phyloP scores from a whole-genome alignment of 2,329 filamentous ascomycete genomes.

The Curvularia sp. region DNA sequence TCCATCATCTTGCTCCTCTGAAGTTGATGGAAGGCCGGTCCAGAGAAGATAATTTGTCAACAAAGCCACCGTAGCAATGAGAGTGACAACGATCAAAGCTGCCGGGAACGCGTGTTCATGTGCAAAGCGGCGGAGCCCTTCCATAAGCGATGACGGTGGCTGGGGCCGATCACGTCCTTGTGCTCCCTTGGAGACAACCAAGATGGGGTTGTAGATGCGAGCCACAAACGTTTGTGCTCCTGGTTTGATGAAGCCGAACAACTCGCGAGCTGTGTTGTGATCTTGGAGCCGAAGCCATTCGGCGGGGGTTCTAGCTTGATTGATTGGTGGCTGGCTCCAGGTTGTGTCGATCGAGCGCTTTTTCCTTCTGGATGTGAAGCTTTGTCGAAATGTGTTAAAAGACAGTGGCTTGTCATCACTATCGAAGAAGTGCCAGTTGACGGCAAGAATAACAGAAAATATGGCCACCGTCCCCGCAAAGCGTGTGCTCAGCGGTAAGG shows the following conservation, averaged over 20 bases:
- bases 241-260: conserved; percentile 78
- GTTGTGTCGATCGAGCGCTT: conserved; percentile 22
- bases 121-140: conserved; percentile 56
- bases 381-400: conserved; percentile 29
- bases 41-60: conserved; percentile 78
- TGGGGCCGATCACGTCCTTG: conserved; percentile 65
- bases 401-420: conserved; percentile 55
- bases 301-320: conserved; percentile 76
- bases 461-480: conserved; percentile 78
- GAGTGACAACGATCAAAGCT: conserved; percentile 66
- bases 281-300: conserved; percentile 81
- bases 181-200: conserved; percentile 74
- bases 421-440: conserved; percentile 81
- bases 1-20: conserved; percentile 57
- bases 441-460: conserved; percentile 72
- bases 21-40: conserved; percentile 61
- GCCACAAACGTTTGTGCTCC: conserved; percentile 74
- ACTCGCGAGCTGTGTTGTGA: conserved; percentile 76
- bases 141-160: conserved; percentile 59
- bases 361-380: conserved; percentile 32
- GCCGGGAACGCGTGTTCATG: conserved; percentile 75
- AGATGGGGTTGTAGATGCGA: conserved; percentile 74
- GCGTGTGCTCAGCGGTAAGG: conserved; percentile 71
- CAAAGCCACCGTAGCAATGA: conserved; percentile 69
- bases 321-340: conserved; percentile 63